These are phyloP conservation scores for Boletellus emodensis DNA, from an alignment of 768 basidiomycete genomes.

Conservation along the genomic window DNA sequence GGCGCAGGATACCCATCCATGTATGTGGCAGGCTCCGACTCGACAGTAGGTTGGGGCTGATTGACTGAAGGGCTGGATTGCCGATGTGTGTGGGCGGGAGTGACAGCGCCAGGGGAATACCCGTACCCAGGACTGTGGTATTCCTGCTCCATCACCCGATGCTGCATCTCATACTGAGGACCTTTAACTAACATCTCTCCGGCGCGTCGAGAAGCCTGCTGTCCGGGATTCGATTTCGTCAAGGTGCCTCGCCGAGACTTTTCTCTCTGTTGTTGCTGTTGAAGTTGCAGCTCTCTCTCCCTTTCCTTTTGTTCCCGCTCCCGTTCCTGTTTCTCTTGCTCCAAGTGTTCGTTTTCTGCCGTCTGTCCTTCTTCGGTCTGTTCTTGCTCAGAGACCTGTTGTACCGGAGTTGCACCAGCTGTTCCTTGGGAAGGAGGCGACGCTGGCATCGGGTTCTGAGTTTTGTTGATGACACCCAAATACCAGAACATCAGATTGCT, in stretches of 20 bases:
- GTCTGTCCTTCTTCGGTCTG: constrained; percentile 38
- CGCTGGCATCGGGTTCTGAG: constrained; percentile 48
- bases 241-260: constrained; percentile 48
- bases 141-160: constrained; percentile 89
- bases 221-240: constrained; percentile 57
- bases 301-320: constrained; percentile 46
- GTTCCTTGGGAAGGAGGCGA: constrained; percentile 32
- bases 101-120: constrained; percentile 24
- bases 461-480: constrained; percentile 93
- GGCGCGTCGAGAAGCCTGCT: constrained; percentile 50
- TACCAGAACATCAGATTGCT: constrained; percentile 99
- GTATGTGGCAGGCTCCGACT: constrained; percentile 28
- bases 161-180: constrained; percentile 93
- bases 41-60: constrained; percentile 27
- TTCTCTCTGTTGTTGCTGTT: constrained; percentile 40
- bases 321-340: constrained; percentile 54
- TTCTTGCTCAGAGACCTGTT: constrained; percentile 33
- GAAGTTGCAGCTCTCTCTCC: constrained; percentile 30
- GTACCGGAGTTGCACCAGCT: constrained; percentile 18
- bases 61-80: constrained; percentile 25
- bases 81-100: constrained; percentile 22
- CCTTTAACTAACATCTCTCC: constrained; percentile 86
- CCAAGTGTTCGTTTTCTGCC: constrained; percentile 40
- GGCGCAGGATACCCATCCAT: constrained; percentile 45
- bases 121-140: constrained; percentile 43